These are phyloP conservation scores for Dillenia turbinata DNA, from an alignment of 164 flowering plant genomes.

Conservation along the genomic window DNA sequence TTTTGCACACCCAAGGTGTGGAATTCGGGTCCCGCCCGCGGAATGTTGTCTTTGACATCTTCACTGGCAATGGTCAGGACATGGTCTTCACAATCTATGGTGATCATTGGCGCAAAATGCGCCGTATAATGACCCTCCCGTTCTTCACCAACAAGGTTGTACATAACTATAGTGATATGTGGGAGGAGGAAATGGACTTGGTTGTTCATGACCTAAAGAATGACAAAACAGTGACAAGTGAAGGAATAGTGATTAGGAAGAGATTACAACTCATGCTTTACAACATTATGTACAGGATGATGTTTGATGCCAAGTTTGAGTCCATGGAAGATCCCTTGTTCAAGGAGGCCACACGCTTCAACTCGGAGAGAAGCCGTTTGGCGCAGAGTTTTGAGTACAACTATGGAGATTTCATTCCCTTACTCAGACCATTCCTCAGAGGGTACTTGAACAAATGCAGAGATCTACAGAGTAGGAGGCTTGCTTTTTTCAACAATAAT, in stretches of 20 bases:
- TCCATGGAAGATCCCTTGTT: conserved; percentile 55
- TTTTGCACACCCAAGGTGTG: conserved; percentile 61
- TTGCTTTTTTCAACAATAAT: conserved; percentile 52
- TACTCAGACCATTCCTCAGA: conserved; percentile 59
- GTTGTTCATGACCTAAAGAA: conserved; percentile 38
- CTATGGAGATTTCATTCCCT: conserved; percentile 73
- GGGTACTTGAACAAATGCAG: conserved; percentile 60
- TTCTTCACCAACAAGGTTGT: conserved; percentile 82
- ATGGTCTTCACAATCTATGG: conserved; percentile 81
- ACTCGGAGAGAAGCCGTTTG: conserved; percentile 63
- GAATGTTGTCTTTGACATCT: conserved; percentile 66
- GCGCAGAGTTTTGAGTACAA: conserved; percentile 80
- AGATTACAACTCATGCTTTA: conserved; percentile 67
- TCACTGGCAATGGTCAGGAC: conserved; percentile 78
- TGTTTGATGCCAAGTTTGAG: conserved; percentile 64
- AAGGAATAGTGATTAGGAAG: conserved; percentile 50
- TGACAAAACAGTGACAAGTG: conserved; percentile 9
- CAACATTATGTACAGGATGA: conserved; percentile 66
- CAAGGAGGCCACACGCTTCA: conserved; percentile 35
- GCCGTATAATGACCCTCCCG: conserved; percentile 67
- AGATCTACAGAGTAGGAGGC: conserved; percentile 46
- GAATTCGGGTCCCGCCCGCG: conserved; percentile 73
- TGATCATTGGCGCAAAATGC: conserved; percentile 77
- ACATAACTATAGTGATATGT: conserved; percentile 37
- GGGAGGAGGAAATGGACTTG: conserved; percentile 57